Conservation (phyloP, 1,284 basidiomycete species). For the Tilletia walkeri region DNA sequence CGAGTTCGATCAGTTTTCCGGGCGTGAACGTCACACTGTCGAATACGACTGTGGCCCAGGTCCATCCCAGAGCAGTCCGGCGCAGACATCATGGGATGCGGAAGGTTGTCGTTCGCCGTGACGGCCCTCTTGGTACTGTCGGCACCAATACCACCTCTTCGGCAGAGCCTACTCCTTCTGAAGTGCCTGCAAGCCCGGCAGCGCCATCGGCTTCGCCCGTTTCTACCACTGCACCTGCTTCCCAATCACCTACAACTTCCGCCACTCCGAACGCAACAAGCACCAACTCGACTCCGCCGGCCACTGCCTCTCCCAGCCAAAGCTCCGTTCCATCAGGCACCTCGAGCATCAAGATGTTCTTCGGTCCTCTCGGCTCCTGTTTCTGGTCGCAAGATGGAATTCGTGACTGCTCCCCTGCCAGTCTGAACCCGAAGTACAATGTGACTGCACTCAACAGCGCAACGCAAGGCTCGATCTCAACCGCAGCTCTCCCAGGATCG, state of each 20-base stretch:
- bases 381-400: neutral
- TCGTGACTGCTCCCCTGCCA: neutral
- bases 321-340: neutral
- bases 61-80: neutral
- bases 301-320: neutral
- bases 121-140: neutral
- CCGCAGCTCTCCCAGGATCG: neutral
- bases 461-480: neutral
- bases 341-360: neutral
- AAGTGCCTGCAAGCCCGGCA: neutral
- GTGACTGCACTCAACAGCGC: neutral
- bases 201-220: neutral
- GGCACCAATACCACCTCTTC: neutral
- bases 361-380: constrained; percentile 10
- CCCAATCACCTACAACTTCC: neutral
- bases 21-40: constrained; percentile 12
- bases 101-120: neutral
- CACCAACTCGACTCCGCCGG: neutral
- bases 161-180: neutral
- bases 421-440: neutral
- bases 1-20: neutral
- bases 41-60: neutral
- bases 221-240: neutral
- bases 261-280: neutral
- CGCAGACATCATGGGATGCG: neutral